Conservation (phyloP, 257 asterid genomes). For the Ballota nigra region DNA sequence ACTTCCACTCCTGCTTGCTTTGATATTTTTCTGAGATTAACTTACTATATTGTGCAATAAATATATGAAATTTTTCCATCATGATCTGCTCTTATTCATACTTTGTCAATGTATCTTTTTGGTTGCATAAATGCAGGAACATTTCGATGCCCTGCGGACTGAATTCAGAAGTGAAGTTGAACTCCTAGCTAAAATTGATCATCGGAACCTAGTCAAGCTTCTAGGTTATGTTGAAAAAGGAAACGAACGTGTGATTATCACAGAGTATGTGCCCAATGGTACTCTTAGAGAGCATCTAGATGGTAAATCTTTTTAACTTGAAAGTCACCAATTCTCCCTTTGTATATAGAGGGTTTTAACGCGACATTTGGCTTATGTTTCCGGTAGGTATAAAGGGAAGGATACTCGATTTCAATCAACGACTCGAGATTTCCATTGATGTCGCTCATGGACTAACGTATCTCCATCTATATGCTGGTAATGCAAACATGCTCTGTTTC, state of each 20-base stretch:
- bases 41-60: not conserved
- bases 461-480: constrained; percentile 94
- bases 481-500: constrained; percentile 6
- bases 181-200: constrained; percentile 93
- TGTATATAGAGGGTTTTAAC: not conserved
- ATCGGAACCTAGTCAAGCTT: constrained; percentile 89
- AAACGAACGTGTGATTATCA: constrained; percentile 78
- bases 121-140: constrained; percentile 46
- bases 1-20: not conserved
- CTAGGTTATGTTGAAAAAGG: constrained; percentile 91
- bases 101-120: not conserved
- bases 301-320: constrained; percentile 50
- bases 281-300: constrained; percentile 96
- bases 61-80: not conserved
- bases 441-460: constrained; percentile 92
- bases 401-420: constrained; percentile 82
- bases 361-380: constrained; percentile 23
- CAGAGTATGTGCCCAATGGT: constrained; percentile 94
- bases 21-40: not conserved
- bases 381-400: constrained; percentile 68
- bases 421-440: constrained; percentile 92
- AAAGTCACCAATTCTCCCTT: constrained; percentile 4
- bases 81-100: constrained; percentile 3
- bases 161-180: constrained; percentile 93
- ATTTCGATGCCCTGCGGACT: constrained; percentile 53